Conservation (phyloP, 441 rosid genomes). For the Gossypium gossypioides region DNA sequence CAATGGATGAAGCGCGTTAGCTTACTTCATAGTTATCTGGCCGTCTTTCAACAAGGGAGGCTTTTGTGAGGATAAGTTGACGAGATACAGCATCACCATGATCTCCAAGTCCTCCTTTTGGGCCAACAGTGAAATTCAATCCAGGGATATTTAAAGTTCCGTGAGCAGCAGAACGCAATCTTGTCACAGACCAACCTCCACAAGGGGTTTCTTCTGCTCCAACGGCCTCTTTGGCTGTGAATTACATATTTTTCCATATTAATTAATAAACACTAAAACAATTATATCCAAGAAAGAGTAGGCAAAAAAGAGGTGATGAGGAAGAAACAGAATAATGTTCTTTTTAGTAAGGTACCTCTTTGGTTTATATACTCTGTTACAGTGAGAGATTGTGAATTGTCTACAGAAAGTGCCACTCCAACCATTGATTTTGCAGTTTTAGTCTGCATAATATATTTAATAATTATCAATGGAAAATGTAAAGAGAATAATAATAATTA, state of each 20-base stretch:
- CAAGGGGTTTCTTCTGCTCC: constrained; percentile 91
- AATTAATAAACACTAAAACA: background rate
- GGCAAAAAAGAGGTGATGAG: background rate
- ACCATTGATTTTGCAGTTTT: constrained; percentile 84
- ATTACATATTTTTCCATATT: constrained; percentile 10
- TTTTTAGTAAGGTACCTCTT: constrained; percentile 48
- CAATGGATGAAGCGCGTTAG: constrained; percentile 21
- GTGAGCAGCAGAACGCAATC: constrained; percentile 92
- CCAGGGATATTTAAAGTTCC: constrained; percentile 84
- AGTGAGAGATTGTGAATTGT: constrained; percentile 59
- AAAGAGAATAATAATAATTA: background rate
- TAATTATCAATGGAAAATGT: constrained; percentile 7
- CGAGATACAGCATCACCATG: constrained; percentile 88
- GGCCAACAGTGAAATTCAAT: constrained; percentile 72
- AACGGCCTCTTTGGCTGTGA: constrained; percentile 82
- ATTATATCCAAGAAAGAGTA: background rate
- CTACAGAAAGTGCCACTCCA: constrained; percentile 68
- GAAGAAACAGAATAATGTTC: background rate
- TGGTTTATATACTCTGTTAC: constrained; percentile 63
- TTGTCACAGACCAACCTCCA: constrained; percentile 89
- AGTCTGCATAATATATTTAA: constrained; percentile 45
- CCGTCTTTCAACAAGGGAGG: constrained; percentile 89
- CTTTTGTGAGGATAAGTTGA: constrained; percentile 83
- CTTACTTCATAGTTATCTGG: constrained; percentile 99
- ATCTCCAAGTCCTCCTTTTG: constrained; percentile 95